Percentiles rank a stretch among this genome's conserved stretches.
phyloP scores from a whole-genome alignment of 257 asterid species.

The Przewalskia tangutica region DNA sequence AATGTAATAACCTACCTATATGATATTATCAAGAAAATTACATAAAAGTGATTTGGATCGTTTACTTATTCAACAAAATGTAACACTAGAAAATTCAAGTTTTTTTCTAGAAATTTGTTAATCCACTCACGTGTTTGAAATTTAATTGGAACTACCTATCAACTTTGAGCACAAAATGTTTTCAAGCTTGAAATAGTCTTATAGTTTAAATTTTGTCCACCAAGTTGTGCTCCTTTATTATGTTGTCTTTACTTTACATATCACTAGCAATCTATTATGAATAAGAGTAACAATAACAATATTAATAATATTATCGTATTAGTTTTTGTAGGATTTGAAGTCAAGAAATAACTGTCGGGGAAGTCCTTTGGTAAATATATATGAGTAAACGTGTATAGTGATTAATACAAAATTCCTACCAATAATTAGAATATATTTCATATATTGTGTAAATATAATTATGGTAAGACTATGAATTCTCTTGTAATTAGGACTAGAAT shows the following conservation, averaged over 20 bases:
- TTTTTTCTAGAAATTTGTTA: neutral
- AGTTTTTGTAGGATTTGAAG: too few species aligned
- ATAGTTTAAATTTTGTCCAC: neutral
- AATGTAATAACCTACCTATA: too few species aligned
- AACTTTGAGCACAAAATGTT: neutral
- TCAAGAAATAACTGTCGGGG: too few species aligned
- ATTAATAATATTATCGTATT: too few species aligned
- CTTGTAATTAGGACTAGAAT: too few species aligned
- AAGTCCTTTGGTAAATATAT: too few species aligned
- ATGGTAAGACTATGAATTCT: too few species aligned
- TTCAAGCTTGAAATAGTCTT: neutral
- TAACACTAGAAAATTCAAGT: neutral
- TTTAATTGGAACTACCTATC: neutral
- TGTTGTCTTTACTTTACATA: neutral
- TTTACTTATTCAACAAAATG: neutral
- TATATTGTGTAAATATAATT: too few species aligned
- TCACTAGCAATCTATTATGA: neutral
- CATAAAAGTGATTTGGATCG: neutral
- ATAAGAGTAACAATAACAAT: too few species aligned
- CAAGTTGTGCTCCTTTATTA: neutral
- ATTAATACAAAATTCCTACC: too few species aligned
- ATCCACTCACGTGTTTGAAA: neutral
- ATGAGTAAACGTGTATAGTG: too few species aligned
- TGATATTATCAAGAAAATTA: neutral
- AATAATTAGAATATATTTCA: too few species aligned